Base-by-base conservation (phyloP, 345 rosid species). In the Iberis pinnata region DNA sequence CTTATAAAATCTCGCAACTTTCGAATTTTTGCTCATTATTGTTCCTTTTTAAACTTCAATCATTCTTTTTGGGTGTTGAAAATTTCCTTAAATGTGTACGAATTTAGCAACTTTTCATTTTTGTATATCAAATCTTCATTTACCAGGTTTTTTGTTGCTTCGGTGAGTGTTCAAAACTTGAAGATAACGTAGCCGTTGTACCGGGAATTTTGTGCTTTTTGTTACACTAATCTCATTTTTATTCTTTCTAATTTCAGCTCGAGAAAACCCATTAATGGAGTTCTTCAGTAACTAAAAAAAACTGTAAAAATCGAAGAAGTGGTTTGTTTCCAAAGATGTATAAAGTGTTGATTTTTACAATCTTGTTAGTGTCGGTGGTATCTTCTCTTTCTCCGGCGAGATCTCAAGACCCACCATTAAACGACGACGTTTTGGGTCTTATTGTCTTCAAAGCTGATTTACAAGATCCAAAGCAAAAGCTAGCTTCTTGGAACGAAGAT, bases 401-500 rank as follows among this genome's bases (percentile, higher is more conserved):
- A 61, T 74, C 93, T 70, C 70, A 77, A 49, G 79, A 72, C 67
- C 85, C 83, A 5, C 79, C 88, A 1, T 42, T 81, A 12, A 81
- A 81, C 73, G 93, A 84, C 62, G 93, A 84, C 62, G 82, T 84
- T 26, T 66, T 84, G 64, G 93, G 93, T 27, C 82, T 93, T 60
- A 80, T 93, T 20, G 94, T 81, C 36, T 92, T 93, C 81, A 88
- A 88, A 62, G 88, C 94, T 0, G 95, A 82, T 56, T 55, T 93
- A 10, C 77, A 73, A 60, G 99, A 93, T 81, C 90, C 94, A 18
- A 63, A 59, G 27, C 74, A 70, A 33, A 83, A 79, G 76, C 90
- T 93, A 8, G 65, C 71, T 0, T 81, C 99, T 9, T 93, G 99
- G 99, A 77, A 72, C 44, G 95, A 81, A 74, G 94, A 93, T 20